Evolutionary conservation across 1,284 basidiomycete genomes (phyloP).

Genomic region (Rugosomyces carneus): DNA sequence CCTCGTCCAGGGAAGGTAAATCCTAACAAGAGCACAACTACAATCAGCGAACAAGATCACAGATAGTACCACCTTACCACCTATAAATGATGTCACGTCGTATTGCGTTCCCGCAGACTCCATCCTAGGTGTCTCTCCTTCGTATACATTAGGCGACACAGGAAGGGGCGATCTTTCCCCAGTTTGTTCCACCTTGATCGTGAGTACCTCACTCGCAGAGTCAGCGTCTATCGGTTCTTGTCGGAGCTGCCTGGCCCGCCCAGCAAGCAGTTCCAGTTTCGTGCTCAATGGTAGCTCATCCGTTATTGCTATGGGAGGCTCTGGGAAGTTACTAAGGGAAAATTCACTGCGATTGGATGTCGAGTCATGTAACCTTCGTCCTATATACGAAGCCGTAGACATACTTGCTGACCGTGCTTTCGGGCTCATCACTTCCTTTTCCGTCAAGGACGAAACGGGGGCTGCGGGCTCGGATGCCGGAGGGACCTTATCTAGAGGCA

Average conservation of each 20-base stretch:
- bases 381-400: slow-evolving; percentile 21
- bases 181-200: background rate
- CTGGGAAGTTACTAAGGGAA: slow-evolving; percentile 64
- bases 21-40: slow-evolving; percentile 19
- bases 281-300: slow-evolving; percentile 9
- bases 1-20: slow-evolving; percentile 22
- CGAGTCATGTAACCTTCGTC: slow-evolving; percentile 24
- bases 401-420: slow-evolving; percentile 9
- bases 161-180: slow-evolving; percentile 3
- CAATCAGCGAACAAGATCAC: background rate
- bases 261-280: slow-evolving; percentile 8
- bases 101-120: slow-evolving; percentile 53
- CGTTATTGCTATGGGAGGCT: slow-evolving; percentile 42
- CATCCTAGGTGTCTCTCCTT: slow-evolving; percentile 22
- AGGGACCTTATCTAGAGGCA: slow-evolving; percentile 4
- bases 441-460: background rate
- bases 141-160: slow-evolving; percentile 9
- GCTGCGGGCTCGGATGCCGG: background rate
- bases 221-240: background rate
- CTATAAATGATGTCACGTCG: slow-evolving; percentile 73
- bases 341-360: slow-evolving; percentile 50
- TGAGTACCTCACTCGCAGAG: background rate
- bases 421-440: slow-evolving; percentile 3
- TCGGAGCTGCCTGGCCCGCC: slow-evolving; percentile 8
- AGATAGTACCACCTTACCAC: slow-evolving; percentile 37